These are phyloP conservation scores for Chloranthus sessilifolius DNA, from an alignment of 164 flowering plant genomes.

Conservation along the genomic window DNA sequence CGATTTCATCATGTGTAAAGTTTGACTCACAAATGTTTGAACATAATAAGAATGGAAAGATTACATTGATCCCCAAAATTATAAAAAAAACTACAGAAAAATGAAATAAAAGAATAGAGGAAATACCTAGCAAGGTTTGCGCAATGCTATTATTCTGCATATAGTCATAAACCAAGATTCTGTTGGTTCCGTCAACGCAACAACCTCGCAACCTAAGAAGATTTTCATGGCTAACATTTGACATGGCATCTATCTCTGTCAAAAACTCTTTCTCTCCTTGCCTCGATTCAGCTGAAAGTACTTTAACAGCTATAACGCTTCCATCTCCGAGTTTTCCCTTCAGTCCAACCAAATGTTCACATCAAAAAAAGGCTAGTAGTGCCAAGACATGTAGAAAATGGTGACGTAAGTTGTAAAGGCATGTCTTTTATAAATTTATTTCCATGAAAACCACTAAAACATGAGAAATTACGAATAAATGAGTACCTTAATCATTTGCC, in stretches of 20 bases:
- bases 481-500: too few relatives aligned
- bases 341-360: background rate
- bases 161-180: conserved; percentile 79
- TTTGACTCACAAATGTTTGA: too few relatives aligned
- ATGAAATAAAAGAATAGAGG: background rate
- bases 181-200: conserved; percentile 64
- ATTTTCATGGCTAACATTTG: conserved; percentile 67
- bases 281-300: conserved; percentile 68
- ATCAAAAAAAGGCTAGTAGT: too few relatives aligned
- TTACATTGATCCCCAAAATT: too few relatives aligned
- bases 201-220: conserved; percentile 77
- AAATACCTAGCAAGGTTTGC: conserved; percentile 68
- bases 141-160: conserved; percentile 82
- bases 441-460: too few relatives aligned
- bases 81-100: too few relatives aligned
- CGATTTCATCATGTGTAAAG: too few relatives aligned
- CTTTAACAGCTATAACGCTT: conserved; percentile 72
- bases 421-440: too few relatives aligned
- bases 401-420: too few relatives aligned
- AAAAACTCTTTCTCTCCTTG: conserved; percentile 80
- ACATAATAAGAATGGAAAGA: too few relatives aligned
- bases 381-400: too few relatives aligned
- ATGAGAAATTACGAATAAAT: too few relatives aligned
- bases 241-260: conserved; percentile 73
- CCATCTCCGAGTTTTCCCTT: conserved; percentile 84